Evolutionary conservation across 1,139 yeast species (phyloP), one percentile per base, ranked within the genome.

Genomic region (Yamadazyma diddensiae): DNA sequence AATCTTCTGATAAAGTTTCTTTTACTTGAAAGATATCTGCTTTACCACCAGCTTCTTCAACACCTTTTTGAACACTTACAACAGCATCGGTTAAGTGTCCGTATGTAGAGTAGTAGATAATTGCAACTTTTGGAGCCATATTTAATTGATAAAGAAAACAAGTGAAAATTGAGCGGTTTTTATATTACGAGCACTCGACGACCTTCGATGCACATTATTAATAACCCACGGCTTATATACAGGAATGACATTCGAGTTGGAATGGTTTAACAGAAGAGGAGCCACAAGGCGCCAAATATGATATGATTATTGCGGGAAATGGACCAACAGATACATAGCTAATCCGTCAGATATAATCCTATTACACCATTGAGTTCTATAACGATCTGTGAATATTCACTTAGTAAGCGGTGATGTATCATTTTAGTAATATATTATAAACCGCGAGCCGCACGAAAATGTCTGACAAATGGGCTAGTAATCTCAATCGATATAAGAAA

Each of bases 41-140:
- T 5, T 50, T 45, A 21, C 52, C 44, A 21, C 73, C 74, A 8
- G 65, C 43, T 13, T 56, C 47, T 38, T 62, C 65, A 18, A 70
- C 57, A 43, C 78, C 77, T 27, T 55, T 52, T 51, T 69, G 59
- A 35, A 69, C 52, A 25, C 61, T 55, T 39, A 60, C 53, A 26
- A 79, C 82, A 55, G 79, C 51, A 26, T 57, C 52, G 37, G 66
- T 63, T 40, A 78, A 58, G 53, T 81, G 88, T 34, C 83, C 83
- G 54, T 77, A 80, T 27, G 77, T 64, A 28, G 86, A 77, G 58
- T 79, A 80, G 47, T 72, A 64, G 39, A 80, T 49, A 37, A 81
- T 72, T 12, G 73, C 73, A 21, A 65, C 52, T 54, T 65, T 66
- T 31, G 36, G 39, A 33, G 39, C 52, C 59, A 54, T 54, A 4